A percentile compares a stretch with the other conserved stretches of the same genome.
Conservation (phyloP, 2,329 filamentous ascomycete genomes). For the Westerdykella ornata region DNA sequence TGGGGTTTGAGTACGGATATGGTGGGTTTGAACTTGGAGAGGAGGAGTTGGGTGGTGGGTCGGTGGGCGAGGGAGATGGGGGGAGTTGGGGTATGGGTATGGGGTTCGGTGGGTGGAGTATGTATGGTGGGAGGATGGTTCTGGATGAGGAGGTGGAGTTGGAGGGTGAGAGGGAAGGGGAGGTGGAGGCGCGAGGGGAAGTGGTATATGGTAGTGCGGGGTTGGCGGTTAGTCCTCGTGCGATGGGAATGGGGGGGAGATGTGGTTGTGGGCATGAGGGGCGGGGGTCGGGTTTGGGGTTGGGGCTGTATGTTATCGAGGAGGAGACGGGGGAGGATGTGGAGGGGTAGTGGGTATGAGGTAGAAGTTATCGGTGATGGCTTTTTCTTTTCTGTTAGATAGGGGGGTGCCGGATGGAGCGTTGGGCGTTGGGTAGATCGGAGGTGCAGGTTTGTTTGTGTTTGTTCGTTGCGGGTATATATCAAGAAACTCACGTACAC, state of each 20-base stretch:
- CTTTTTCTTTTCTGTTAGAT: no score
- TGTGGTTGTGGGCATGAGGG: constrained; percentile 5
- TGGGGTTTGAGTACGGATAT: background rate
- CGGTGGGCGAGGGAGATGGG: constrained; percentile 3
- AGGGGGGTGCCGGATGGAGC: no score
- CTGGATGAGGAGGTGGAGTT: constrained; percentile 4
- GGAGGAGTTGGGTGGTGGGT: constrained; percentile 3
- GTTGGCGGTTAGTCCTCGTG: constrained; percentile 8
- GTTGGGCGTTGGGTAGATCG: no score
- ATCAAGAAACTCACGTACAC: no score
- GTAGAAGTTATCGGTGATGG: no score
- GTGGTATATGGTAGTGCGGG: constrained; percentile 13
- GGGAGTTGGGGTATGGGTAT: constrained; percentile 5
- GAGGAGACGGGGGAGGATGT: no score
- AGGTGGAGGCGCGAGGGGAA: constrained; percentile 8
- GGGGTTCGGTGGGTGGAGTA: constrained; percentile 6
- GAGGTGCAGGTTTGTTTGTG: no score
- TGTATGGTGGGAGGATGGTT: constrained; percentile 9
- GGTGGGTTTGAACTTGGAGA: constrained; percentile 5
- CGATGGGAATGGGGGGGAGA: background rate
- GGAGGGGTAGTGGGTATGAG: no score
- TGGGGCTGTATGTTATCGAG: constrained; percentile 18
- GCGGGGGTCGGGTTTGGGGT: constrained; percentile 3
- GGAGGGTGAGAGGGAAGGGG: constrained; percentile 4
- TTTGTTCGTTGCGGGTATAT: no score